phyloP scores from a whole-genome alignment of 495 filamentous ascomycete species.

The Barbatosphaeria neglecta region DNA sequence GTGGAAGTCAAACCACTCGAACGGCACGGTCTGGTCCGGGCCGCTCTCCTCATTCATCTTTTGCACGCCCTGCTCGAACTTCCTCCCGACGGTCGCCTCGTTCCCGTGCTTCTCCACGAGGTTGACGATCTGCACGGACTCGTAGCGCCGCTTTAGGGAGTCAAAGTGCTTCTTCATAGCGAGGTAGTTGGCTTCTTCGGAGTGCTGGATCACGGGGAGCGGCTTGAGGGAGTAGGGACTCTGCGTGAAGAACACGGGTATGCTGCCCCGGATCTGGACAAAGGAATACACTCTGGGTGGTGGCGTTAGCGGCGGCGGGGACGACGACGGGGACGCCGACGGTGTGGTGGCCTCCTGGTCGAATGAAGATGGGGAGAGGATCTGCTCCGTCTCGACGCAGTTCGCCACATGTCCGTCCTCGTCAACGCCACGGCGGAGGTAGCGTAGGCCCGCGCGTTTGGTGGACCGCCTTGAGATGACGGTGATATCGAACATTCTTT shows the following conservation, averaged over 20 bases:
- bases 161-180: conserved; percentile 75
- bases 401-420: conserved; percentile 84
- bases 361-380: conserved; percentile 52
- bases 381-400: conserved; percentile 84
- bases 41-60: conserved; percentile 50
- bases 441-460: conserved; percentile 76
- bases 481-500: conserved; percentile 60
- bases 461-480: conserved; percentile 76
- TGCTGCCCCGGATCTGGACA: conserved; percentile 74
- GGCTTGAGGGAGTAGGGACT: conserved; percentile 89
- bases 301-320: no score
- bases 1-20: conserved; percentile 98
- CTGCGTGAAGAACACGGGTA: conserved; percentile 88
- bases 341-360: conserved; percentile 50
- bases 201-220: conserved; percentile 67
- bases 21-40: conserved; percentile 40
- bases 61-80: conserved; percentile 56
- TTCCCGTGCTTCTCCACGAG: conserved; percentile 78
- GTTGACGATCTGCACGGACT: conserved; percentile 64
- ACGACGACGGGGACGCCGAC: no score
- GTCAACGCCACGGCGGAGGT: conserved; percentile 84
- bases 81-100: conserved; percentile 64
- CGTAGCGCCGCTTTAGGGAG: conserved; percentile 53
- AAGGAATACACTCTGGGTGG: conserved; percentile 65
- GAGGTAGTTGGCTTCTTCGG: conserved; percentile 56